These are phyloP conservation scores for Stromatinia cepivora DNA, from an alignment of 2,329 filamentous ascomycete genomes.

Conservation along the genomic window DNA sequence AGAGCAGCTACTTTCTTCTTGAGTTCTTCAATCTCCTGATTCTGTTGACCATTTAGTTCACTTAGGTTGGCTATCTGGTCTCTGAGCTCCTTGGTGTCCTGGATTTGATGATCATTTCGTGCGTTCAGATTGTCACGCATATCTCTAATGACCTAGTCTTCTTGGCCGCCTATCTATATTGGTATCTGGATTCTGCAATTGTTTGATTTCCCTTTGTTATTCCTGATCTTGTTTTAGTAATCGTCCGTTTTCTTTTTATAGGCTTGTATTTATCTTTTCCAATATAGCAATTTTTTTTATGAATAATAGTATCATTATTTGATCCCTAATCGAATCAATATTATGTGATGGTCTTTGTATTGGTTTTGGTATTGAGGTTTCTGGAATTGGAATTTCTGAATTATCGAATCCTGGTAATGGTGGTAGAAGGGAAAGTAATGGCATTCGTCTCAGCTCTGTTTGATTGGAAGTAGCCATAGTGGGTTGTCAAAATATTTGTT, in stretches of 20 bases:
- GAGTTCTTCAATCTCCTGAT: too few species aligned
- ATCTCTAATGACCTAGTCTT: neutral
- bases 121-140: neutral
- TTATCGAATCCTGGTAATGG: neutral
- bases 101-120: too few species aligned
- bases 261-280: neutral
- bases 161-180: neutral
- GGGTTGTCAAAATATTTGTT: too few species aligned
- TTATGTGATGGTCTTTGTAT: fast-evolving
- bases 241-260: neutral
- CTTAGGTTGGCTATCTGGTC: too few species aligned
- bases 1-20: too few species aligned
- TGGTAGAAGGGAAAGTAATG: neutral
- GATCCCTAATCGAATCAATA: neutral
- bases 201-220: neutral
- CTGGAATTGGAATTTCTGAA: neutral
- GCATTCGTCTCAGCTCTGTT: too few species aligned
- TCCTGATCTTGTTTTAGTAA: neutral
- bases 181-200: neutral
- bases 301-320: neutral
- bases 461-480: too few species aligned
- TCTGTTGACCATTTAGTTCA: too few species aligned
- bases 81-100: too few species aligned
- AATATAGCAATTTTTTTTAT: neutral
- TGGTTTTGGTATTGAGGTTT: neutral